phyloP scores from a whole-genome alignment of 2,329 filamentous ascomycete species.

The Hypoxylon sp. region DNA sequence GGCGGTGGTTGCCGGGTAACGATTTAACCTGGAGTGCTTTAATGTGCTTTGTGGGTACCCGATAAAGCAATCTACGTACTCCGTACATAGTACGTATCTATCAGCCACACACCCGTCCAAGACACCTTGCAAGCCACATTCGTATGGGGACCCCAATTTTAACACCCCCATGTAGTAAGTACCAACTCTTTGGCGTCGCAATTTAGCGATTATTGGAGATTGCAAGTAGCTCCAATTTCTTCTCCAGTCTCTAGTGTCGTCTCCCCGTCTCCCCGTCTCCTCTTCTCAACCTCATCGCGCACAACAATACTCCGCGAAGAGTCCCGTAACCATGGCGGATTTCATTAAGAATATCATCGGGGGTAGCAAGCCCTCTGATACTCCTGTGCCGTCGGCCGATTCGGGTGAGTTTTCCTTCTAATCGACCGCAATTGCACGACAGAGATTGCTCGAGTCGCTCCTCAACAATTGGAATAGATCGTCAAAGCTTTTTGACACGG shows the following conservation, averaged over 20 bases:
- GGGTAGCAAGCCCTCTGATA: slow-evolving; percentile 72
- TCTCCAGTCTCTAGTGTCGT: slow-evolving; percentile 1
- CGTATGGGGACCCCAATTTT: slow-evolving; percentile 24
- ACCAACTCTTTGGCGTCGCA: slow-evolving; percentile 8
- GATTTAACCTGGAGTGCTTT: not conserved
- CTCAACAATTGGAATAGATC: slow-evolving; percentile 3
- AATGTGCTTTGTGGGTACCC: not conserved
- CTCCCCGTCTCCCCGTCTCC: slow-evolving; percentile 20
- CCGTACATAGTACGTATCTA: not conserved
- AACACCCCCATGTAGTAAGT: not conserved
- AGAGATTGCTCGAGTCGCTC: slow-evolving; percentile 22
- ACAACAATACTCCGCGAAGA: slow-evolving; percentile 41
- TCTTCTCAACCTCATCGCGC: slow-evolving; percentile 42
- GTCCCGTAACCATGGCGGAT: slow-evolving; percentile 65
- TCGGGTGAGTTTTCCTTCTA: slow-evolving; percentile 68
- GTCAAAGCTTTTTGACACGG: not conserved
- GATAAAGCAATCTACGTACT: not conserved
- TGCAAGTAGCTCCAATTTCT: slow-evolving; percentile 34
- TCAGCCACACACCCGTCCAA: not conserved
- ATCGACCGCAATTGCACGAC: slow-evolving; percentile 32
- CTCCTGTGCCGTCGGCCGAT: slow-evolving; percentile 68
- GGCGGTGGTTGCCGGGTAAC: slow-evolving; percentile 39
- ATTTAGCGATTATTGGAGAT: slow-evolving; percentile 34
- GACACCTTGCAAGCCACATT: not conserved
- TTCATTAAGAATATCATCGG: slow-evolving; percentile 79